Base-by-base conservation (phyloP, 2,329 filamentous ascomycete genomes). In the Diaporthe capsici region DNA sequence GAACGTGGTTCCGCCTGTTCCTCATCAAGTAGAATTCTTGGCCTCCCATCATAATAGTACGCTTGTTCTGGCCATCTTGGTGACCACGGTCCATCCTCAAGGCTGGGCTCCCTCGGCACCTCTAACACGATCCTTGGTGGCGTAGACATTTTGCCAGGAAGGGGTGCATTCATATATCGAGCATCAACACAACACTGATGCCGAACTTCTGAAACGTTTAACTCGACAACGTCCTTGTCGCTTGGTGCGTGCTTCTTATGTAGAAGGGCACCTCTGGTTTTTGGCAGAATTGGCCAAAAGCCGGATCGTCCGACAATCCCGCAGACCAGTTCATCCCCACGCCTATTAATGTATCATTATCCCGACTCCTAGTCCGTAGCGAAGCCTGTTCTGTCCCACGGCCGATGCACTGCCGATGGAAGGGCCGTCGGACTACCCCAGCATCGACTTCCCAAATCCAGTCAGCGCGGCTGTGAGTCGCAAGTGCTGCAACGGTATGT, bases 401-500 rank as follows among this genome's bases (percentile, higher is more conserved):
- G 44, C 63, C 10, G 44, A 12, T 67, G 20, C 31, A 67, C 63
- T 8, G 44, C 63, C 10, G 44, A 20, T 67, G 20, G 20, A 37
- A 34, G 22, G 9, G 44, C 63, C 63, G 63, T 51, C 63, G 63
- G 63, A 67, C 63, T 67, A 49, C 63, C 63, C 63, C 63, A 67
- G 63, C 42, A 34, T 51, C 63, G 34, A 67, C 47, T 67, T 31
- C 28, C 28, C 44, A 37, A 47, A 20, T 67, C 63, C 63, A 67
- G 63, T 67, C 63, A 67, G 63, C 63, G 28, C 63, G 34, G 63
- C 44, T 51, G 63, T 51, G 28, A 67, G 44, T 22, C 44, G 63
- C 63, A 67, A 37, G 44, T 67, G 42, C 4, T 49, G 61, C 28
- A 51, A 17, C 44, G 42, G 1, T 15, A 15, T 49, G 42, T 67